Percentiles rank a stretch among this genome's conserved stretches.
phyloP scores from a whole-genome alignment of 169 alveolate species.

The Perkinsus olseni region DNA sequence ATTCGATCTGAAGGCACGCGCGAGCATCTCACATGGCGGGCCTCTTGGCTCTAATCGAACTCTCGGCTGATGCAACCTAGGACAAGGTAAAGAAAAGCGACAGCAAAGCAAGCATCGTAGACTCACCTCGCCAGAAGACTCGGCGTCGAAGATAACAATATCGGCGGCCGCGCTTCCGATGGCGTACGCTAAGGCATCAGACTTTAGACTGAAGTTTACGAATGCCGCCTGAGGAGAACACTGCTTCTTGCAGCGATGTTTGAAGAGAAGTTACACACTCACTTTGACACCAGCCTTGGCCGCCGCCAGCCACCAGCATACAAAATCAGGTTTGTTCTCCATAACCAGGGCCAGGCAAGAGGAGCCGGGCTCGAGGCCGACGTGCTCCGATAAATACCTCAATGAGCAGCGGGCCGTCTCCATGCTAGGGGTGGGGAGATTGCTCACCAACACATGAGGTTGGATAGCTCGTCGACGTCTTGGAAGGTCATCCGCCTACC shows the following conservation, averaged over 20 bases:
- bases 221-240: background rate
- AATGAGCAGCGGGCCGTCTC: background rate
- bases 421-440: too few species aligned
- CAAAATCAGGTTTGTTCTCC: slow-evolving; percentile 5
- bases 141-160: background rate
- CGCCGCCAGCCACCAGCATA: slow-evolving; percentile 12
- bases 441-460: background rate
- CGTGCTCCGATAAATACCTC: background rate
- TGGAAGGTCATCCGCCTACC: slow-evolving; percentile 2
- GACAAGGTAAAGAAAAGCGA: background rate
- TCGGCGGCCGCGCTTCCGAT: background rate
- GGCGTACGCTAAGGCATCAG: background rate
- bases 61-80: background rate
- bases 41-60: background rate
- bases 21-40: background rate
- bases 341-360: background rate
- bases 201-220: background rate
- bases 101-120: background rate
- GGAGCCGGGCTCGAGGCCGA: background rate
- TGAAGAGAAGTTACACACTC: background rate
- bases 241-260: too few species aligned
- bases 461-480: background rate
- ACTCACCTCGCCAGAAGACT: background rate
- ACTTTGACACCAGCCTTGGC: background rate
- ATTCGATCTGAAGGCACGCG: background rate